phyloP scores from a whole-genome alignment of 2,329 filamentous ascomycete species.

The Penicillium glabrum region DNA sequence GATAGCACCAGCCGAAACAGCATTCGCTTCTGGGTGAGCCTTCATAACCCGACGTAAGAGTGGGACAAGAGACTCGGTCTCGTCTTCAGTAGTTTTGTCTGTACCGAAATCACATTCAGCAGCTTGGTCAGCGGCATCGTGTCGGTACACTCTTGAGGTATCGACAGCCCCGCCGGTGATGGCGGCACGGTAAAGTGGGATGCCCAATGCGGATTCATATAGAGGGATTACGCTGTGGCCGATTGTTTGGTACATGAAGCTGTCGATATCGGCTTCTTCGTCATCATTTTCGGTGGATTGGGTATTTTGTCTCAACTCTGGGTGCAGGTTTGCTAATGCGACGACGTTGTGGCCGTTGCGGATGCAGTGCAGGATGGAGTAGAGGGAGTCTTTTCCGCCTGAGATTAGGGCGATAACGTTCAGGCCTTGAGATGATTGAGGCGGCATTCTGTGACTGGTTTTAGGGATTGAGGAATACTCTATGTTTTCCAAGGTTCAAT shows the following conservation, averaged over 20 bases:
- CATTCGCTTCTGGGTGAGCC: slow-evolving; percentile 77
- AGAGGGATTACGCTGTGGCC: slow-evolving; percentile 84
- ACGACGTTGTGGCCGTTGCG: slow-evolving; percentile 81
- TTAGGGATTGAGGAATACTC: neutral
- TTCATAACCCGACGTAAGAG: slow-evolving; percentile 67
- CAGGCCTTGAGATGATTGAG: slow-evolving; percentile 30
- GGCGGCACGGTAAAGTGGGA: slow-evolving; percentile 79
- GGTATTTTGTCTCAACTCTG: slow-evolving; percentile 37
- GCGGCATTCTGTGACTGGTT: slow-evolving; percentile 35
- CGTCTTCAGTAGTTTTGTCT: slow-evolving; percentile 55
- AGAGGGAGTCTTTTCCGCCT: slow-evolving; percentile 96
- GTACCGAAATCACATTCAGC: neutral
- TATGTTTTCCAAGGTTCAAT: neutral
- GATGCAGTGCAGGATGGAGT: slow-evolving; percentile 85
- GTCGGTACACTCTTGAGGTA: slow-evolving; percentile 68
- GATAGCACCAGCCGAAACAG: slow-evolving; percentile 87
- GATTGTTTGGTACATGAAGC: slow-evolving; percentile 99
- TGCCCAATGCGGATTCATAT: slow-evolving; percentile 73
- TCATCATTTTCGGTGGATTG: slow-evolving; percentile 7
- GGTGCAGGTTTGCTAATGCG: slow-evolving; percentile 86
- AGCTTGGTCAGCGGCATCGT: slow-evolving; percentile 19
- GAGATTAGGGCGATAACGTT: slow-evolving; percentile 92
- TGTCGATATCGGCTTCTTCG: slow-evolving; percentile 71
- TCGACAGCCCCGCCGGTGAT: slow-evolving; percentile 73
- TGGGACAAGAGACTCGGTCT: slow-evolving; percentile 83